Evolutionary conservation across 2,329 filamentous ascomycete genomes (phyloP).

Genomic region (Botrytis cinerea): DNA sequence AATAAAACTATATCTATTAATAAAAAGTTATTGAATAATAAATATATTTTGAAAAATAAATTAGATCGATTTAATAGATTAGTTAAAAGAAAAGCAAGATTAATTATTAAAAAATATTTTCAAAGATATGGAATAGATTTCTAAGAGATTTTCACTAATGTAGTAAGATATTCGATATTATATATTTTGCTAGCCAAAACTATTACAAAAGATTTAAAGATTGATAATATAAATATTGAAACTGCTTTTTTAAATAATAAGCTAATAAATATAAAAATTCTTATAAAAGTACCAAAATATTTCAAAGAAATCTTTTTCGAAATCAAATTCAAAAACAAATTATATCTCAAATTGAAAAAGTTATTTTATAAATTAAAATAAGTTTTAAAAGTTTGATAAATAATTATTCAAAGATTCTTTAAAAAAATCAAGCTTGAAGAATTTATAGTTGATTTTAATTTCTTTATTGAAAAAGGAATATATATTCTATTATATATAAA

Average conservation of each 20-base stretch:
- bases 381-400: not conserved
- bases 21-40: too few relatives aligned
- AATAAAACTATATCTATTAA: too few relatives aligned
- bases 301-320: not conserved
- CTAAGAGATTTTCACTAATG: not conserved
- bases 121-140: too few relatives aligned
- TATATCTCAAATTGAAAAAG: not conserved
- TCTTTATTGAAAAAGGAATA: not conserved
- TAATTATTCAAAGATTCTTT: not conserved
- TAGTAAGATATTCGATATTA: not conserved
- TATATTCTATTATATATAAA: not conserved
- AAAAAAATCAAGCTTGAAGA: not conserved
- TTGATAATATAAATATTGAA: not conserved
- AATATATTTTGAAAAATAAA: too few relatives aligned
- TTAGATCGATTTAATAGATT: too few relatives aligned
- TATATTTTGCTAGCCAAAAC: not conserved
- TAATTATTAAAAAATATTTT: too few relatives aligned
- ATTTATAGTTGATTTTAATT: not conserved
- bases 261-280: not conserved
- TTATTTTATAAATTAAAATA: not conserved
- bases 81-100: too few relatives aligned
- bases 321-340: not conserved
- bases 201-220: not conserved
- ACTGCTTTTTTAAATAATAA: not conserved
- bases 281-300: not conserved